Percentiles rank a stretch among this genome's conserved stretches.
phyloP scores from a whole-genome alignment of 208 protist genomes.

The Leishmania major region DNA sequence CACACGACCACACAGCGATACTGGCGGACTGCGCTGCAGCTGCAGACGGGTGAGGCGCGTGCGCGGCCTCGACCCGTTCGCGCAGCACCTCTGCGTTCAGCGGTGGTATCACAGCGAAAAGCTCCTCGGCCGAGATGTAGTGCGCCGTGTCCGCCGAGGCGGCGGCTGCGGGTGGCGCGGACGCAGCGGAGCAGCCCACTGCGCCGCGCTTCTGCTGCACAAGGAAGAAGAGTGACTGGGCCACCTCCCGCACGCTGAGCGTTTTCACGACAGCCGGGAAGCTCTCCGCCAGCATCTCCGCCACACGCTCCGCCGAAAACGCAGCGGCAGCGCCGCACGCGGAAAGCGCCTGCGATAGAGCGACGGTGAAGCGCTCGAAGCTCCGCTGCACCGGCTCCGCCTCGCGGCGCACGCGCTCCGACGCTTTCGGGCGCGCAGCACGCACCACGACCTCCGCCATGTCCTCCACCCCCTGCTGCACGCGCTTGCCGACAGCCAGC shows the following conservation, averaged over 20 bases:
- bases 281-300: slow-evolving; percentile 28
- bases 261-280: slow-evolving; percentile 38
- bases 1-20: slow-evolving; percentile 43
- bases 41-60: neutral
- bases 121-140: slow-evolving; percentile 21
- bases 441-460: slow-evolving; percentile 32
- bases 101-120: slow-evolving; percentile 24
- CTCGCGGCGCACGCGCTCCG: slow-evolving; percentile 21
- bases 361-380: slow-evolving; percentile 41
- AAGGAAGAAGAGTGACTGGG: slow-evolving; percentile 35
- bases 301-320: slow-evolving; percentile 23
- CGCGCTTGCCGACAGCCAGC: slow-evolving; percentile 39
- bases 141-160: neutral
- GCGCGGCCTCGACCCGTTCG: slow-evolving; percentile 15
- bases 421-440: slow-evolving; percentile 24
- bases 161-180: neutral
- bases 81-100: slow-evolving; percentile 30
- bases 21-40: neutral
- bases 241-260: slow-evolving; percentile 37
- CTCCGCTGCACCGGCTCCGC: slow-evolving; percentile 26
- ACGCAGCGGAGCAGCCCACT: neutral
- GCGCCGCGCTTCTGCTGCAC: slow-evolving; percentile 12
- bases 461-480: slow-evolving; percentile 43
- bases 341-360: slow-evolving; percentile 24
- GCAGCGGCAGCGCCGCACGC: neutral